Percentiles rank a stretch among this genome's conserved stretches.
phyloP scores from a whole-genome alignment of 768 basidiomycete genomes.

The Leccinum incarnatum region DNA sequence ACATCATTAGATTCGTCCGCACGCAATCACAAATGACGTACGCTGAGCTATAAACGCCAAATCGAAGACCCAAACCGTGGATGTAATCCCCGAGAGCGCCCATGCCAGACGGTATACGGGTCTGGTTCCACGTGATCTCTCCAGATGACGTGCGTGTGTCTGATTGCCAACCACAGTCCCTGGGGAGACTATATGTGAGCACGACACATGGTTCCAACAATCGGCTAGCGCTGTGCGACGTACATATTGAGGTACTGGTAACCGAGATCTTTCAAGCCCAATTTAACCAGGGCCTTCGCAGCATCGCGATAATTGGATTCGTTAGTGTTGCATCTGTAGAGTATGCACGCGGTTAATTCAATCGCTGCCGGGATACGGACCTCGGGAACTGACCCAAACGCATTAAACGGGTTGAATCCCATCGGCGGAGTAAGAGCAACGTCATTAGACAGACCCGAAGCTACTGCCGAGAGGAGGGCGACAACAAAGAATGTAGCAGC shows the following conservation, averaged over 20 bases:
- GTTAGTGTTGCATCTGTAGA: conserved; percentile 5
- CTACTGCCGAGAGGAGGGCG: neutral
- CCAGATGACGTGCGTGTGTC: too few relatives aligned
- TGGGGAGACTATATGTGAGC: neutral
- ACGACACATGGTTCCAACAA: neutral
- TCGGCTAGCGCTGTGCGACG: neutral
- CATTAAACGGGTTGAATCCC: conserved; percentile 17
- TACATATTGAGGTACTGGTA: conserved; percentile 13
- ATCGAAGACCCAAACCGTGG: too few relatives aligned
- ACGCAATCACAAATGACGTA: too few relatives aligned
- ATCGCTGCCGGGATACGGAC: neutral
- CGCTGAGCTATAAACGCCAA: too few relatives aligned
- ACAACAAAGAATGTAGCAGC: neutral
- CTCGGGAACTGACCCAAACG: conserved; percentile 1
- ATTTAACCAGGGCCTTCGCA: conserved; percentile 1
- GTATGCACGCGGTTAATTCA: neutral
- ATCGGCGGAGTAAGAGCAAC: conserved; percentile 9
- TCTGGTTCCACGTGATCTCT: too few relatives aligned
- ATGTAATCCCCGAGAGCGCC: too few relatives aligned
- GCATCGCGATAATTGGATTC: conserved; percentile 8
- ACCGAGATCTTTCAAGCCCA: conserved; percentile 4
- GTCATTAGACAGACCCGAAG: conserved; percentile 2
- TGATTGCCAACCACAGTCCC: neutral
- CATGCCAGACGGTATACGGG: too few relatives aligned
- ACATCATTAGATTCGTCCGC: too few relatives aligned